phyloP scores from a whole-genome alignment of 148 eudicot genomes.

The Selenicereus undatus region DNA sequence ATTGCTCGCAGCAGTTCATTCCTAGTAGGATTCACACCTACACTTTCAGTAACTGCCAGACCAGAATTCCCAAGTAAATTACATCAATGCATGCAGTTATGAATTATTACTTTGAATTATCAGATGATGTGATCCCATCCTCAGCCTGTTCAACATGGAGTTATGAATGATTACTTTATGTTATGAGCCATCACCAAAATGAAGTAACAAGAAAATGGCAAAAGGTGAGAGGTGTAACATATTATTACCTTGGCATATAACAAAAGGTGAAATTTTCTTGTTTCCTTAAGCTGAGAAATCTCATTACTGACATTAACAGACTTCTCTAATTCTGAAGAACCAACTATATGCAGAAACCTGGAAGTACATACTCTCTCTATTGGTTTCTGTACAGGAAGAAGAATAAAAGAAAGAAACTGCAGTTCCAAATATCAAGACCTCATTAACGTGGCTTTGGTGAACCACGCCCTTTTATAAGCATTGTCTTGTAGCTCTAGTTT shows the following conservation, averaged over 20 bases:
- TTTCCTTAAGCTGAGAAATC: conserved; percentile 78
- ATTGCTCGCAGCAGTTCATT: conserved; percentile 87
- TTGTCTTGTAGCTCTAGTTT: conserved; percentile 44
- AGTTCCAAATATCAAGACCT: conserved; percentile 44
- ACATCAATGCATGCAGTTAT: conserved; percentile 6
- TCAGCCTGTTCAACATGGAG: conserved; percentile 42
- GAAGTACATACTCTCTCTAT: conserved; percentile 10
- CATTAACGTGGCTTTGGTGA: conserved; percentile 59
- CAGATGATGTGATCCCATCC: conserved; percentile 40
- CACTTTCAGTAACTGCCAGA: conserved; percentile 23
- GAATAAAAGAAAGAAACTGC: background rate
- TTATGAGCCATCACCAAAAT: conserved; percentile 18
- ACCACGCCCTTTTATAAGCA: conserved; percentile 41
- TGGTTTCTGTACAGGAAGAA: background rate
- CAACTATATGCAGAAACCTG: conserved; percentile 73
- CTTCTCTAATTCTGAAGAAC: conserved; percentile 48
- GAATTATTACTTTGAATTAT: conserved; percentile 69
- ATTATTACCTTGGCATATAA: conserved; percentile 57
- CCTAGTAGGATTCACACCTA: conserved; percentile 40
- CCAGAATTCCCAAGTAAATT: background rate
- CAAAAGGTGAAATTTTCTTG: conserved; percentile 76
- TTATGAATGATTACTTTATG: background rate
- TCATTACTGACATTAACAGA: conserved; percentile 49
- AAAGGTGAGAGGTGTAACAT: background rate
- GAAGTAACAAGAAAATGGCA: background rate